A percentile compares a stretch with the other conserved stretches of the same genome.
These are phyloP conservation scores for Monilinia aucupariae DNA, from an alignment of 2,329 filamentous ascomycete genomes.

Conservation along the genomic window DNA sequence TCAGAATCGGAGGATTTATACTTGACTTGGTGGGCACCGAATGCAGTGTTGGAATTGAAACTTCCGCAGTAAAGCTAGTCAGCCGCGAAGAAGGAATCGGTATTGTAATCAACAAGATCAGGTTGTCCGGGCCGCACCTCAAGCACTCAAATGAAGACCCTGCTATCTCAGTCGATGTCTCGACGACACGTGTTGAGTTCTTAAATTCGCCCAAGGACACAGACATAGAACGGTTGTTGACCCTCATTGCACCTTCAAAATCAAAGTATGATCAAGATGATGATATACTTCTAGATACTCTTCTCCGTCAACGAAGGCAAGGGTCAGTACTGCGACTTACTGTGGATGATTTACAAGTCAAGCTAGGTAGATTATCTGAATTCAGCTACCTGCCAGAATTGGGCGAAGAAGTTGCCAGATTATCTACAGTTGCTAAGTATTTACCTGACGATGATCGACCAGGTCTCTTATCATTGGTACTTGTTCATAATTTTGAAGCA, in stretches of 20 bases:
- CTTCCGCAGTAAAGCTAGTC: constrained; percentile 76
- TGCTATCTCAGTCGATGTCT: constrained; percentile 57
- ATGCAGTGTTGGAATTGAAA: constrained; percentile 68
- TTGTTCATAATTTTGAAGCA: constrained; percentile 58
- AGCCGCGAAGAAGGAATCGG: constrained; percentile 68
- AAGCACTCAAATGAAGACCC: constrained; percentile 49
- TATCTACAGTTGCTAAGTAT: constrained; percentile 89
- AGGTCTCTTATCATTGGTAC: constrained; percentile 70
- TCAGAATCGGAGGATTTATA: constrained; percentile 70
- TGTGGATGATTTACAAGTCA: constrained; percentile 58
- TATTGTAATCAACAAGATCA: constrained; percentile 69
- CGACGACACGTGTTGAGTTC: constrained; percentile 67
- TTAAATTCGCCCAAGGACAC: constrained; percentile 65
- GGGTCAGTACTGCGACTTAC: constrained; percentile 73
- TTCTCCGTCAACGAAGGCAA: constrained; percentile 79
- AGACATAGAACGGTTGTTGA: constrained; percentile 76
- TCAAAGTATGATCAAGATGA: constrained; percentile 83
- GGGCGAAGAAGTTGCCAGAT: constrained; percentile 70
- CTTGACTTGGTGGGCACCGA: constrained; percentile 72
- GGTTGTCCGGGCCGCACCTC: constrained; percentile 64
- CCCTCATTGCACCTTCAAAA: constrained; percentile 85
- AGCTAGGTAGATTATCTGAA: constrained; percentile 57
- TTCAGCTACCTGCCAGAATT: constrained; percentile 65
- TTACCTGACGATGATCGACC: constrained; percentile 92
- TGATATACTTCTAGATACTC: constrained; percentile 89